Evolutionary conservation across 805 yeast genomes (phyloP).

Genomic region (Wickerhamomyces xylosicus): DNA sequence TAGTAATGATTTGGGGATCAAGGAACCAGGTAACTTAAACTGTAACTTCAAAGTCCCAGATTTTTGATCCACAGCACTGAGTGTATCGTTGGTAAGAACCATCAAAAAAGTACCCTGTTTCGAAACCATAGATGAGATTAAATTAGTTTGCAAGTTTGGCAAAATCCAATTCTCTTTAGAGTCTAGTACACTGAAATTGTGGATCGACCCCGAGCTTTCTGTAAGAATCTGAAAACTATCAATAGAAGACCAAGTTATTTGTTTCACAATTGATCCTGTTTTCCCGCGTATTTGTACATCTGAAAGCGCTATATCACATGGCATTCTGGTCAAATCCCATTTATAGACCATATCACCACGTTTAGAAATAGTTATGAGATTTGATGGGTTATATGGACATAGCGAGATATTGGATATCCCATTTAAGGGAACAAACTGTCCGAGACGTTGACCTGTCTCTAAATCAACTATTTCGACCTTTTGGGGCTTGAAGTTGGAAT

Average conservation of each 20-base stretch:
- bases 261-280: constrained; percentile 42
- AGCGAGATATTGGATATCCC: constrained; percentile 52
- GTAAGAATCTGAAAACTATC: constrained; percentile 40
- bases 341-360: constrained; percentile 55
- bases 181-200: constrained; percentile 38
- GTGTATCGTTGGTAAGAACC: no score
- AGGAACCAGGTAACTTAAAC: constrained; percentile 29
- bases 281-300: constrained; percentile 57
- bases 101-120: constrained; percentile 2
- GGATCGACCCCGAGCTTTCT: constrained; percentile 45
- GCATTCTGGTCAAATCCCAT: constrained; percentile 51
- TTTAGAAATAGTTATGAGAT: constrained; percentile 39
- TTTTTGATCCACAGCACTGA: no score
- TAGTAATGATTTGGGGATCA: constrained; percentile 17
- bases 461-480: constrained; percentile 40
- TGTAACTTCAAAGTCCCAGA: constrained; percentile 18
- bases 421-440: constrained; percentile 45
- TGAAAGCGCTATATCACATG: constrained; percentile 38
- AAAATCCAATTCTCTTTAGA: constrained; percentile 13
- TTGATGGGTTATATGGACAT: constrained; percentile 46
- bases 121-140: constrained; percentile 3
- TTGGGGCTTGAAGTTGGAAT: constrained; percentile 6
- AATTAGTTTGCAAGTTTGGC: constrained; percentile 12
- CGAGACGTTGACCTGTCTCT: constrained; percentile 25
- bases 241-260: constrained; percentile 42